Conservation (phyloP, 768 basidiomycete species). For the Mycena floridula region DNA sequence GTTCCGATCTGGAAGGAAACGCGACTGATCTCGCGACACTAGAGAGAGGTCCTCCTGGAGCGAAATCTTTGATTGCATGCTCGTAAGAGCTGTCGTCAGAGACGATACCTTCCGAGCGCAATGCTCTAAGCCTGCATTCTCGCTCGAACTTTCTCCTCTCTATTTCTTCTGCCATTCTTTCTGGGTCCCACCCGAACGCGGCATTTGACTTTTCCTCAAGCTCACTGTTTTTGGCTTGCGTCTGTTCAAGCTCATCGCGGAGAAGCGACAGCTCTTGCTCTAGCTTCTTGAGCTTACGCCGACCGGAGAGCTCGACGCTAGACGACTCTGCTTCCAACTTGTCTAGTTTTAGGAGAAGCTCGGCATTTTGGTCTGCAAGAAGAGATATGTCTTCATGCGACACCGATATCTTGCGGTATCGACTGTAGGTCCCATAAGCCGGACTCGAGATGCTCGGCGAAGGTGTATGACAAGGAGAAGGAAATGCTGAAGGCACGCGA, state of each 20-base stretch:
- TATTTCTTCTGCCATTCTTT: constrained; percentile 34
- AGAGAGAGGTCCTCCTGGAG: constrained; percentile 46
- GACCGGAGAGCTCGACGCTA: constrained; percentile 60
- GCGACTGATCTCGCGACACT: constrained; percentile 21
- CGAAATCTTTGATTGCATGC: constrained; percentile 46
- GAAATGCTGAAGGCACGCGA: constrained; percentile 21
- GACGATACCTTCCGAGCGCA: constrained; percentile 34
- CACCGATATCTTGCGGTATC: constrained; percentile 49
- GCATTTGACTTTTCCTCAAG: constrained; percentile 60
- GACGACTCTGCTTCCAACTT: constrained; percentile 66
- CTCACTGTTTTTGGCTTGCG: constrained; percentile 64
- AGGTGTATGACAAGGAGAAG: constrained; percentile 24
- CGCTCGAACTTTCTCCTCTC: constrained; percentile 40
- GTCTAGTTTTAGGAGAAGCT: constrained; percentile 71
- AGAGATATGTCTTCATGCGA: constrained; percentile 63
- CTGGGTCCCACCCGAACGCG: constrained; percentile 33
- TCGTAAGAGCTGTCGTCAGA: constrained; percentile 23
- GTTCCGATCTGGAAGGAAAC: constrained; percentile 7
- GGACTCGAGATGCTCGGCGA: constrained; percentile 18
- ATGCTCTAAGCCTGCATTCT: constrained; percentile 46
- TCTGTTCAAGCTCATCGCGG: constrained; percentile 69
- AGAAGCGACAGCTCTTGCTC: constrained; percentile 78
- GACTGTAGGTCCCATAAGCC: constrained; percentile 14
- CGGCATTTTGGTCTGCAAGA: constrained; percentile 79
- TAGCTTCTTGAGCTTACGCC: constrained; percentile 61